Percentiles rank a stretch among this genome's conserved stretches.
Evolutionary conservation across 768 basidiomycete species (phyloP).

Genomic region (Rhizopogon vinicolor): DNA sequence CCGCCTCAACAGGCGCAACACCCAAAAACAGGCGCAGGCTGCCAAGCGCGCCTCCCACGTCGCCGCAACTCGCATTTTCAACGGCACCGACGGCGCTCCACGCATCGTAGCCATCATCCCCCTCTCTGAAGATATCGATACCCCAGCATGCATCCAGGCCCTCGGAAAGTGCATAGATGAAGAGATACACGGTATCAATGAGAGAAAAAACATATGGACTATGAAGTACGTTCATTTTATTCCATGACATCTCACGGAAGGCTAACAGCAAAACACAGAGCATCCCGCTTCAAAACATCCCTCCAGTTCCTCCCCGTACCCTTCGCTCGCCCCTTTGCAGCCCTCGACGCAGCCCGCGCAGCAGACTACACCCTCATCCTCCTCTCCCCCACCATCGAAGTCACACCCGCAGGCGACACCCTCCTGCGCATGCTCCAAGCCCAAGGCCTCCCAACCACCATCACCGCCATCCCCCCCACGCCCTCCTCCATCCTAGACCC

Average conservation of each 20-base stretch:
- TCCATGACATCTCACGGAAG: background rate
- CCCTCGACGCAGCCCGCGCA: constrained; percentile 80
- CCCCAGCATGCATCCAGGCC: constrained; percentile 45
- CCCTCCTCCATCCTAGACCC: constrained; percentile 41
- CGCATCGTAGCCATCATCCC: constrained; percentile 88
- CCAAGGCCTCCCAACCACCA: constrained; percentile 83
- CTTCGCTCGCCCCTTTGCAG: constrained; percentile 66
- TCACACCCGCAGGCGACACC: constrained; percentile 81
- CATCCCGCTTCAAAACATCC: constrained; percentile 86
- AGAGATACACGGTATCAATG: constrained; percentile 15
- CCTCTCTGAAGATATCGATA: constrained; percentile 61
- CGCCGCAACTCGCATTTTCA: constrained; percentile 74
- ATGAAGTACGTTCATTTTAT: constrained; percentile 48
- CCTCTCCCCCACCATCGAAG: constrained; percentile 79
- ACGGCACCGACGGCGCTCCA: constrained; percentile 72
- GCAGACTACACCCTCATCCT: constrained; percentile 89
- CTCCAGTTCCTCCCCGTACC: constrained; percentile 81
- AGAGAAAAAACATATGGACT: constrained; percentile 41
- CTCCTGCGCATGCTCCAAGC: constrained; percentile 84
- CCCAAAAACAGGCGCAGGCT: constrained; percentile 77
- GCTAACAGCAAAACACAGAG: constrained; percentile 38
- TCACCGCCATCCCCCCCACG: constrained; percentile 66
- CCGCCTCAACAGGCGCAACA: constrained; percentile 75
- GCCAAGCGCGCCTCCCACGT: constrained; percentile 66
- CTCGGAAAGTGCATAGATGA: constrained; percentile 60